Evolutionary conservation across 2,329 filamentous ascomycete genomes (phyloP), one percentile per base, ranked within the genome.

Genomic region (Exophiala spinifera): DNA sequence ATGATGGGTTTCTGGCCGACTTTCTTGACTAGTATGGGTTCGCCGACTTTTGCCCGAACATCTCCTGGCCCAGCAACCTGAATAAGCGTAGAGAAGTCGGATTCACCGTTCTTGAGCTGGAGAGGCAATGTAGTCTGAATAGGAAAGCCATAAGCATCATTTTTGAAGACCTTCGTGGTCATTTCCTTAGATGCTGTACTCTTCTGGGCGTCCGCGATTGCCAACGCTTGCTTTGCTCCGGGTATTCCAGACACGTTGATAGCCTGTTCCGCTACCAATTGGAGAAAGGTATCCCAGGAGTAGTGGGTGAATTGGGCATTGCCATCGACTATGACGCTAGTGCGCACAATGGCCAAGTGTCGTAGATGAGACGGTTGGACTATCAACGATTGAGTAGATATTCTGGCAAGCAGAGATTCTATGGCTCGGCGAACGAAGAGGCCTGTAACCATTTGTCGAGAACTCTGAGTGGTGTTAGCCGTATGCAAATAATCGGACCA

Each of bases 351-450:
- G 10, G 78, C 74, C 14, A 83, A 67, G 62, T 84, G 80, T 15
- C 78, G 76, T 19, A 85, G 70, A 64, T 83, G 76, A 3, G 70
- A 67, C 20, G 82, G 82, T 61, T 86, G 83, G n/a, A 78, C 79
- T 14, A 77, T 63, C 50, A 81, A 76, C 77, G 81, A 84, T 51
- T 75, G 70, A 52, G 82, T 76, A 1, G 79, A 79, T 34, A 85
- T 61, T 21, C 80, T 76, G 46, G 67, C 68, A 19, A 85, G 64
- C 17, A 76, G 68, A 25, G 76, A 73, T 62, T 85, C 82, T 25
- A 82, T 63, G 0, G 81, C 78, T 46, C 80, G 72, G 49, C 74
- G 75, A 67, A 78, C 83, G 61, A 80, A 77, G 8, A 68, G 66
- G 8, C 82, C 82, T 64, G 69, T 73, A 6, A 79, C 67, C 40